These are phyloP conservation scores for Gentiana straminea DNA, from an alignment of 257 asterid species.

Conservation along the genomic window DNA sequence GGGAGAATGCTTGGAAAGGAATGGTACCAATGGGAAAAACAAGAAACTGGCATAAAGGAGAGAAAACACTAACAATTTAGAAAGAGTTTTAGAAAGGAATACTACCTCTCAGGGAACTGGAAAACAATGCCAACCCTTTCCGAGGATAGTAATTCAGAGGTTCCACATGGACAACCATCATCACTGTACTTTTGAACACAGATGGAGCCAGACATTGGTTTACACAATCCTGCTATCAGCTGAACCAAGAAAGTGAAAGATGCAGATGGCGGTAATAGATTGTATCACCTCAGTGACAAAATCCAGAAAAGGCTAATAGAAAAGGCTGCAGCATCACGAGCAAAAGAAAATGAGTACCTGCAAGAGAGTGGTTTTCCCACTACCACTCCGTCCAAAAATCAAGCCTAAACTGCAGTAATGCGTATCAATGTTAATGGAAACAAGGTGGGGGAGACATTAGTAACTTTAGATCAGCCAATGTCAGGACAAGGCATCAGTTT, in stretches of 20 bases:
- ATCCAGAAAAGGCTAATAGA: conserved; percentile 1
- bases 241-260: conserved; percentile 21
- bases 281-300: conserved; percentile 2
- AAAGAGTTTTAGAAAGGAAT: not conserved
- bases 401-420: conserved; percentile 48
- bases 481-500: too few relatives aligned
- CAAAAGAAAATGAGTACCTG: conserved; percentile 44
- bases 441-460: too few relatives aligned
- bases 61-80: not conserved
- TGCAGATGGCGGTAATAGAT: conserved; percentile 13
- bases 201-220: conserved; percentile 85
- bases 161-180: conserved; percentile 46
- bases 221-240: conserved; percentile 86
- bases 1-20: too few relatives aligned
- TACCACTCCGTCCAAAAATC: conserved; percentile 93
- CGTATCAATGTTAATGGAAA: too few relatives aligned
- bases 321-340: not conserved
- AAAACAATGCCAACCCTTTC: conserved; percentile 90
- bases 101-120: conserved; percentile 95
- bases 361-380: conserved; percentile 90
- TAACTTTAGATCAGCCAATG: too few relatives aligned
- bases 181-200: conserved; percentile 45
- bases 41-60: too few relatives aligned
- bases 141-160: conserved; percentile 45
- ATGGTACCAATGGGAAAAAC: too few relatives aligned